Base-by-base conservation (phyloP, 2,329 filamentous ascomycete genomes). In the Gliomastix tumulicola region DNA sequence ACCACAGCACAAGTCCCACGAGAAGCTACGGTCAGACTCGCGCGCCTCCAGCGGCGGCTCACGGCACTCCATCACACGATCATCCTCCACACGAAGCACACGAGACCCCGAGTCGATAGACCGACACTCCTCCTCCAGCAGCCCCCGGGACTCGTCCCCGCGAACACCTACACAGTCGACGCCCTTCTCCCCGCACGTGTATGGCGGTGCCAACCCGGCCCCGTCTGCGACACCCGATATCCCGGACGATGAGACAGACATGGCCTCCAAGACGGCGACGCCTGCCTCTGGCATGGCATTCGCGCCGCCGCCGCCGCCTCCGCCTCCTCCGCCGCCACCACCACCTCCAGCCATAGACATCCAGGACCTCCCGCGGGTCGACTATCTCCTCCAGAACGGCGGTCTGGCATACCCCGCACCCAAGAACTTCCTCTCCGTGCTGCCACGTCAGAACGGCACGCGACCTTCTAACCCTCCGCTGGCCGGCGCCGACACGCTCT, bases 361-460 rank as follows among this genome's bases (percentile, higher is more conserved):
- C 35, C 69, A 82, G 30, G 79, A 88, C 28, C 73, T 81, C 11
- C 90, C 90, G 1, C 77, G 86, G 42, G 88, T 97, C 15, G 90
- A 97, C 55, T 97, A 97, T 55, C 69, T 97, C 15, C 71, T 96
- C 37, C 87, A 92, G 49, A 83, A 96, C 56, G 90, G 90, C 27
- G 90, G 90, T 1, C 64, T 97, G 15, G 60, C 79, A 17, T 74
- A 83, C 31, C 68, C 79, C 1, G 74, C 92, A 1, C 79, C 88
- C 1, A 85, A 82, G 48, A 78, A 79, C 41, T 77, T 96, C 36
- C 65, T 95, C 7, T 71, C 79, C 27, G 81, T 69, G 30, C 65
- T 76, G 39, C 82, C 76, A 21, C 69, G 61, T 38, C 68, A 65
- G 54, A 74, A 68, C 56, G 74, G 65, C 41, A 74, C 66, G 21